Percentiles rank a stretch among this genome's conserved stretches.
phyloP scores from a whole-genome alignment of 2,329 filamentous ascomycete genomes.

The Aspergillus unguis region DNA sequence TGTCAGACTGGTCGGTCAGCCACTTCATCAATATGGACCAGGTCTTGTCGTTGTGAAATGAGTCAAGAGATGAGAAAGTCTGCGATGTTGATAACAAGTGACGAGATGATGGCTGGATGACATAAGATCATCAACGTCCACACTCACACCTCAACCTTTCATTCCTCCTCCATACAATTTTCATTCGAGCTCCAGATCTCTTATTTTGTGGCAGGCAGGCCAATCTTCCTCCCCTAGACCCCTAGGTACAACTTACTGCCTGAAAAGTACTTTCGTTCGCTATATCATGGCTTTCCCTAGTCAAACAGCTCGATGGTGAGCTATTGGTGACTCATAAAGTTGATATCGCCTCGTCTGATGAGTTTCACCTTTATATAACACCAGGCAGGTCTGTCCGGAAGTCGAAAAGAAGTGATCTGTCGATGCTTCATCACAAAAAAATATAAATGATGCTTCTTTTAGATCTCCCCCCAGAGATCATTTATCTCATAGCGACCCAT shows the following conservation, averaged over 20 bases:
- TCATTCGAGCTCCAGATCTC: neutral
- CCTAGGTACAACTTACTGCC: no score
- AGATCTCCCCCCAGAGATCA: constrained; percentile 42
- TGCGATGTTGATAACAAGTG: neutral
- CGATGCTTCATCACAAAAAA: neutral
- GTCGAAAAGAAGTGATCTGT: neutral
- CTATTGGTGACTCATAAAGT: no score
- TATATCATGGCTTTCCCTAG: no score
- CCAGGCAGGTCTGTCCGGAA: no score
- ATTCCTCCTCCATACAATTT: neutral
- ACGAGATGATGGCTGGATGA: constrained; percentile 11
- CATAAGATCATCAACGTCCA: constrained; percentile 7
- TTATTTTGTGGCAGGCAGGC: neutral
- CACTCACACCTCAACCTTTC: neutral
- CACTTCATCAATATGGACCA: neutral
- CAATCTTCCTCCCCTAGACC: no score
- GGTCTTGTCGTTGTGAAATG: neutral
- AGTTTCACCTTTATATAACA: no score
- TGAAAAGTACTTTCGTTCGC: no score
- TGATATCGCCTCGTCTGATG: no score
- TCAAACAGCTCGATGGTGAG: no score
- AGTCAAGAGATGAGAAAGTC: neutral
- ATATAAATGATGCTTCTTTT: constrained; percentile 30
- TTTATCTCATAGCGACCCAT: constrained; percentile 40
- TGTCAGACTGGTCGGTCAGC: no score